Evolutionary conservation across 805 yeast genomes (phyloP).

Genomic region (Teunomyces gatunensis): DNA sequence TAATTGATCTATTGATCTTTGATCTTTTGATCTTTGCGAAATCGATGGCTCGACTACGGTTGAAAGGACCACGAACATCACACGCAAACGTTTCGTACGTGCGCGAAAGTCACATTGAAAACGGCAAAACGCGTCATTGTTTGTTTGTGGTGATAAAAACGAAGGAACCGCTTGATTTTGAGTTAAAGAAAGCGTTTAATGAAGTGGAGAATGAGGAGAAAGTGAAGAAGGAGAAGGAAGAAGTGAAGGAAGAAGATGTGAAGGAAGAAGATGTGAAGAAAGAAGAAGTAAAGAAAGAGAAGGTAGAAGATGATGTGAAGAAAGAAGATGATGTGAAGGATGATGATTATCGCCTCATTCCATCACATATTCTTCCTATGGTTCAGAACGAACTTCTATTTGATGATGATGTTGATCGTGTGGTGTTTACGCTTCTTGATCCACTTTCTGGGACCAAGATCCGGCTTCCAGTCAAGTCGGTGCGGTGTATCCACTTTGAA

Average conservation of each 20-base stretch:
- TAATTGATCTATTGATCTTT: too few relatives aligned
- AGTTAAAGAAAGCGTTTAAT: not conserved
- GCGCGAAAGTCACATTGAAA: not conserved
- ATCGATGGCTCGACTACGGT: not conserved
- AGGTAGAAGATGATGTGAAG: not conserved
- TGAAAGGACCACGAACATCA: slow-evolving; percentile 1
- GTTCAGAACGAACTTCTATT: slow-evolving; percentile 25
- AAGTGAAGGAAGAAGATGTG: too few relatives aligned
- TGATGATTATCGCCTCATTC: slow-evolving; percentile 23
- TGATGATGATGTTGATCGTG: slow-evolving; percentile 33
- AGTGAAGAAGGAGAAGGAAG: slow-evolving; percentile 4
- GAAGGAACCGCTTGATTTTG: slow-evolving; percentile 5
- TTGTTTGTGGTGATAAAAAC: slow-evolving; percentile 2
- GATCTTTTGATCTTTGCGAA: not conserved
- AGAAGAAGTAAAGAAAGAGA: slow-evolving; percentile 9
- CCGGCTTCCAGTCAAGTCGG: slow-evolving; percentile 38
- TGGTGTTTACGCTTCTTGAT: slow-evolving; percentile 37
- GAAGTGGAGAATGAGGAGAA: slow-evolving; percentile 6
- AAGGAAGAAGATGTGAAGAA: not conserved
- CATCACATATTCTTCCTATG: slow-evolving; percentile 27
- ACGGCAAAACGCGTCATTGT: not conserved
- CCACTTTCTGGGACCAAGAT: slow-evolving; percentile 41
- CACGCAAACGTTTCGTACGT: not conserved
- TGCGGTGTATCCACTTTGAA: slow-evolving; percentile 38
- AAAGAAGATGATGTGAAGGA: not conserved